A percentile compares a stretch with the other conserved stretches of the same genome.
Evolutionary conservation across 495 filamentous ascomycete species (phyloP).

Genomic region (Penicillium antarcticum): DNA sequence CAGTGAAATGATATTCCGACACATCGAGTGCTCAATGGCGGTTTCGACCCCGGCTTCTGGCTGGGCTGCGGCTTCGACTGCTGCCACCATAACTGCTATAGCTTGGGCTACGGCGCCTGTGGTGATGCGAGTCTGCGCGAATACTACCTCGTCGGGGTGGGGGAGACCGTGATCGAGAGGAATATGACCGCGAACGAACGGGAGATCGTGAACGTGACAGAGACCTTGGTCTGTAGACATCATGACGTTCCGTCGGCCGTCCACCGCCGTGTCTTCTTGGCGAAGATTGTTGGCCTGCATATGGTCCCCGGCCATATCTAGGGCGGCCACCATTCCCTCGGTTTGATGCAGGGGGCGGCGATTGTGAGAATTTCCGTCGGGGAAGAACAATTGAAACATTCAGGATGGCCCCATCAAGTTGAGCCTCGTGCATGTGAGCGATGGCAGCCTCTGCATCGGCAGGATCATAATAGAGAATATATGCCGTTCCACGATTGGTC

Average conservation of each 20-base stretch:
- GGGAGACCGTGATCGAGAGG: conserved; percentile 32
- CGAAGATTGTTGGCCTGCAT: conserved; percentile 29
- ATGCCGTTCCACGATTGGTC: conserved; percentile 91
- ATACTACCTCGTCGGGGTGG: conserved; percentile 27
- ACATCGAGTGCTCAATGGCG: conserved; percentile 12
- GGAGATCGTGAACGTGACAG: conserved; percentile 45
- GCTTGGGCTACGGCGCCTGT: conserved; percentile 50
- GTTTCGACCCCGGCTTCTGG: conserved; percentile 35
- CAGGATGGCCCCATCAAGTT: conserved; percentile 83
- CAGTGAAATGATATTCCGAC: neutral
- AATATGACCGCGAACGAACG: conserved; percentile 37
- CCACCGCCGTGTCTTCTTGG: conserved; percentile 36
- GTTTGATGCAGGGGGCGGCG: conserved; percentile 39
- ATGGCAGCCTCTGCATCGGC: conserved; percentile 85
- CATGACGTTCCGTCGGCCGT: conserved; percentile 43
- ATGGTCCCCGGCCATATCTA: conserved; percentile 32
- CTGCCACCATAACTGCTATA: conserved; percentile 53
- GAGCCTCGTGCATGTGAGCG: conserved; percentile 96
- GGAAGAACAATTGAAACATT: conserved; percentile 93
- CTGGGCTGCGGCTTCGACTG: conserved; percentile 46
- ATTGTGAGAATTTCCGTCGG: conserved; percentile 59
- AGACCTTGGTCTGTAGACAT: conserved; percentile 48
- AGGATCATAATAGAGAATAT: conserved; percentile 78
- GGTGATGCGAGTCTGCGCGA: conserved; percentile 29
- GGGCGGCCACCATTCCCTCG: conserved; percentile 29